phyloP scores from a whole-genome alignment of 2,329 filamentous ascomycete genomes.

The Verticillium alfalfae region DNA sequence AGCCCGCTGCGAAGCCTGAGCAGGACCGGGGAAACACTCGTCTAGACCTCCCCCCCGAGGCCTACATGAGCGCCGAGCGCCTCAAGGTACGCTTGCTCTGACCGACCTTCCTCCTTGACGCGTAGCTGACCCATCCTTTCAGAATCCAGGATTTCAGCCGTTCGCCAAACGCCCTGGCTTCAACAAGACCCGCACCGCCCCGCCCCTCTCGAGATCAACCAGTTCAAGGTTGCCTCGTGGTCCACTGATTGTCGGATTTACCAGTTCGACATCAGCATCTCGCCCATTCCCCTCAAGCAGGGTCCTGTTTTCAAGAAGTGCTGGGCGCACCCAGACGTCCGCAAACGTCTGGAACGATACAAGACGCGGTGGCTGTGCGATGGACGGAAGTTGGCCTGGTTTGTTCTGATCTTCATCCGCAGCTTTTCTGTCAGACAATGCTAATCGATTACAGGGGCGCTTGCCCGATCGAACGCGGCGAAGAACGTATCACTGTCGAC shows the following conservation, averaged over 20 bases:
- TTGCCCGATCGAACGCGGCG: slow-evolving; percentile 33
- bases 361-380: slow-evolving; percentile 65
- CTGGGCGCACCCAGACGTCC: slow-evolving; percentile 62
- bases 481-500: slow-evolving; percentile 58
- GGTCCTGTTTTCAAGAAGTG: slow-evolving; percentile 66
- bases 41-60: slow-evolving; percentile 54
- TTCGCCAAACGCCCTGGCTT: slow-evolving; percentile 46
- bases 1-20: slow-evolving; percentile 13
- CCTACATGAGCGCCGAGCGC: slow-evolving; percentile 30
- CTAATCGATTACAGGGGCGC: slow-evolving; percentile 25
- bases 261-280: slow-evolving; percentile 78
- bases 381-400: slow-evolving; percentile 84
- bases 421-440: neutral
- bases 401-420: slow-evolving; percentile 10
- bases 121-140: slow-evolving; percentile 8
- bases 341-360: slow-evolving; percentile 44
- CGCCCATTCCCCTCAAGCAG: slow-evolving; percentile 55
- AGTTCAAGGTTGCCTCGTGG: slow-evolving; percentile 62
- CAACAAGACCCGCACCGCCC: slow-evolving; percentile 52
- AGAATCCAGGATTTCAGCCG: slow-evolving; percentile 19
- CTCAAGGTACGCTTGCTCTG: slow-evolving; percentile 20
- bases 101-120: neutral
- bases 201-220: slow-evolving; percentile 61
- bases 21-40: slow-evolving; percentile 35
- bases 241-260: slow-evolving; percentile 57